Conservation (phyloP, 352 stramenopile species). For the Phytophthora capsici region DNA sequence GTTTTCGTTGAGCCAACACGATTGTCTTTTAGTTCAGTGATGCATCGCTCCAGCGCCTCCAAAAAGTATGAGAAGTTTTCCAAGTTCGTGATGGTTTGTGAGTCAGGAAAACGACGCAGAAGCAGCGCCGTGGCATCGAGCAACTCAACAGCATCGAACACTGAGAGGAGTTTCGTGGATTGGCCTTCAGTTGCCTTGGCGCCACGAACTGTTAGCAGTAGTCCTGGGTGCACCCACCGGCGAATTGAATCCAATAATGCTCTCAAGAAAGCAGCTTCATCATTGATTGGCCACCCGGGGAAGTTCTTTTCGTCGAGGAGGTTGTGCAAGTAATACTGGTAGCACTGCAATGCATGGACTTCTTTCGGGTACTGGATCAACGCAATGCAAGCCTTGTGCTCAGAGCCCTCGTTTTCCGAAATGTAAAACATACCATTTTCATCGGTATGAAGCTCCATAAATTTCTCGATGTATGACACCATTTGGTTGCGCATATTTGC, state of each 20-base stretch:
- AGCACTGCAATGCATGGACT: constrained; percentile 86
- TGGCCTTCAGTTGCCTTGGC: constrained; percentile 48
- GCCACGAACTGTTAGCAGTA: constrained; percentile 46
- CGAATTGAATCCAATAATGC: constrained; percentile 80
- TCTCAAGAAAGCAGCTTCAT: constrained; percentile 76
- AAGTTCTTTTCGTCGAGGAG: constrained; percentile 86
- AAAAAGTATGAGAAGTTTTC: constrained; percentile 74
- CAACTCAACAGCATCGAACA: constrained; percentile 78
- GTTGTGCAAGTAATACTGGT: constrained; percentile 91
- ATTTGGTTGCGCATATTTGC: constrained; percentile 87
- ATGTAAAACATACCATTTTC: constrained; percentile 78
- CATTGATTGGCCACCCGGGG: constrained; percentile 90
- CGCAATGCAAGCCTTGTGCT: constrained; percentile 81
- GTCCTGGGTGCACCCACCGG: constrained; percentile 76
- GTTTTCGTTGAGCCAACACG: constrained; percentile 43
- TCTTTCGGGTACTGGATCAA: constrained; percentile 86
- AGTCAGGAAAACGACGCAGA: constrained; percentile 77
- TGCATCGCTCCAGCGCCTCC: constrained; percentile 82
- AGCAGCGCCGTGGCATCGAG: constrained; percentile 74
- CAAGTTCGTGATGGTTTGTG: constrained; percentile 62
- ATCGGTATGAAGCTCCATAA: constrained; percentile 79
- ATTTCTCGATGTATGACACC: constrained; percentile 88
- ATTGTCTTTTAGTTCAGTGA: constrained; percentile 72
- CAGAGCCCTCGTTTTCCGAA: constrained; percentile 62
- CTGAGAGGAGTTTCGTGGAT: constrained; percentile 68